These are phyloP conservation scores for Aciculoconidium aculeatum DNA, from an alignment of 805 yeast species.

Conservation along the genomic window DNA sequence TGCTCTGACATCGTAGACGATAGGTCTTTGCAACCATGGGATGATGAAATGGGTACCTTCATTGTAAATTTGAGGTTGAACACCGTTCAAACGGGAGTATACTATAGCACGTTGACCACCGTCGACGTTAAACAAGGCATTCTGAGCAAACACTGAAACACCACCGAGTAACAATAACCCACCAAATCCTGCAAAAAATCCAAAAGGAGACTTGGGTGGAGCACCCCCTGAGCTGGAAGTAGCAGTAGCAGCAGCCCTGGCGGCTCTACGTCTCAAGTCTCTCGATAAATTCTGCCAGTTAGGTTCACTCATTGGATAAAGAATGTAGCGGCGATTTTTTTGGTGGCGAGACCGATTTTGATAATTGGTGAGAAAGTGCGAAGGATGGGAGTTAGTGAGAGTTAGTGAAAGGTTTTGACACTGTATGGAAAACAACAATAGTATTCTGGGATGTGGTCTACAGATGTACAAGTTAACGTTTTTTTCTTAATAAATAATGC, in stretches of 20 bases:
- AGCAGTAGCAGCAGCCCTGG: slow-evolving; percentile 20
- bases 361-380: neutral
- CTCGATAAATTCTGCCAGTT: slow-evolving; percentile 37
- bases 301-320: slow-evolving; percentile 31
- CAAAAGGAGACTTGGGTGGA: slow-evolving; percentile 32
- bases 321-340: slow-evolving; percentile 3
- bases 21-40: slow-evolving; percentile 93
- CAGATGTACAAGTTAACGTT: neutral
- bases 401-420: too few species aligned
- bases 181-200: slow-evolving; percentile 37
- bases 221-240: slow-evolving; percentile 18
- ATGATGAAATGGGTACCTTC: slow-evolving; percentile 95
- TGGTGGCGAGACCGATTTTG: too few species aligned
- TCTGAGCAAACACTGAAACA: slow-evolving; percentile 34
- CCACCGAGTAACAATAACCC: slow-evolving; percentile 38
- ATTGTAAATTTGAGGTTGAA: slow-evolving; percentile 71
- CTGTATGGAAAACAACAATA: too few species aligned
- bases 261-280: slow-evolving; percentile 37
- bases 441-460: too few species aligned
- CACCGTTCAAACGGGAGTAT: slow-evolving; percentile 82
- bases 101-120: slow-evolving; percentile 99
- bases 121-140: slow-evolving; percentile 62
- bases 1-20: slow-evolving; percentile 91
- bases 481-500: slow-evolving; percentile 1
- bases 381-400: too few species aligned